phyloP scores from a whole-genome alignment of 345 rosid genomes.

The Punica granatum region DNA sequence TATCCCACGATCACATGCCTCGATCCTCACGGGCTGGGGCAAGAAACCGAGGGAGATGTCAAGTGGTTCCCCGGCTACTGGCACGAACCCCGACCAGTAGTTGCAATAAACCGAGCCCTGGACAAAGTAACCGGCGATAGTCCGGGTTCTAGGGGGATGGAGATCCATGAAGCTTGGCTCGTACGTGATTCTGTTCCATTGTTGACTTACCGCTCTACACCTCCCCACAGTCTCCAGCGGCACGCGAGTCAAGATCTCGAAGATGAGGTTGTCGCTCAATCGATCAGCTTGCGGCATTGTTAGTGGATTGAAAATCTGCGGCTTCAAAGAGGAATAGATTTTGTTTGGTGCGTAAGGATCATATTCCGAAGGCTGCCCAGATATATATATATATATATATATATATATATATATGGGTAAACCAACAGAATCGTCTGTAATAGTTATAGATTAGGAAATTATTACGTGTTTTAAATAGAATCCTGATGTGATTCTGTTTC shows the following conservation, averaged over 20 bases:
- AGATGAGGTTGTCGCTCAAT: background rate
- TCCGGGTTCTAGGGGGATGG: background rate
- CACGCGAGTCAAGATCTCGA: slow-evolving; percentile 8
- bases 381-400: too few species aligned
- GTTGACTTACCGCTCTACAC: slow-evolving; percentile 11
- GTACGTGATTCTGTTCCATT: slow-evolving; percentile 15
- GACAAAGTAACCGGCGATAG: background rate
- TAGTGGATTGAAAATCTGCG: too few species aligned
- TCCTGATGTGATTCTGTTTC: too few species aligned
- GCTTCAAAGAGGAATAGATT: too few species aligned
- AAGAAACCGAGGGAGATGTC: background rate
- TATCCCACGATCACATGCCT: background rate
- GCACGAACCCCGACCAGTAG: background rate
- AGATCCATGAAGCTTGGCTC: slow-evolving; percentile 13
- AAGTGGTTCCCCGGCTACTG: too few species aligned
- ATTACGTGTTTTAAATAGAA: too few species aligned
- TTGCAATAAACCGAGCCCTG: background rate
- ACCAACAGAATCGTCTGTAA: too few species aligned
- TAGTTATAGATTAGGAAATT: too few species aligned
- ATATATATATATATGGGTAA: too few species aligned
- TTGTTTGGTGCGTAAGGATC: too few species aligned
- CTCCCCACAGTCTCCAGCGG: slow-evolving; percentile 3
- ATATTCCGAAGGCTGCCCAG: too few species aligned
- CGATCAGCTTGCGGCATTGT: too few species aligned
- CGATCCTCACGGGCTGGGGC: background rate